phyloP scores from a whole-genome alignment of 1,284 basidiomycete species.

The Stygiomarasmius scandens region DNA sequence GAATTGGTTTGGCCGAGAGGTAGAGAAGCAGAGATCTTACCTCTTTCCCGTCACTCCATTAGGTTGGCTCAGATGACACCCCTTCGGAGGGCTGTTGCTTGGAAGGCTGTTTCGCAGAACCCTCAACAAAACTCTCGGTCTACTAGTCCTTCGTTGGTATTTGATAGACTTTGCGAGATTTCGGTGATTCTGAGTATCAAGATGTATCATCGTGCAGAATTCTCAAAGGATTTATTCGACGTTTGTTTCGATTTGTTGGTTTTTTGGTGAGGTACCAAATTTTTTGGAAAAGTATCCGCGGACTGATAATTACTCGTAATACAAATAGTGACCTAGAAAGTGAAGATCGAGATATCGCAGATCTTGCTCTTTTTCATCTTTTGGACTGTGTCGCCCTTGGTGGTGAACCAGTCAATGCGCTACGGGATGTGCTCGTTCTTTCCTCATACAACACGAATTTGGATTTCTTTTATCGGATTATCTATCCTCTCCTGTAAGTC shows the following conservation, averaged over 20 bases:
- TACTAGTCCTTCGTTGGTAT: background rate
- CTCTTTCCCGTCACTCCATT: conserved; percentile 6
- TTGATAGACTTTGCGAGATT: conserved; percentile 20
- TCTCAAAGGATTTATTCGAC: conserved; percentile 17
- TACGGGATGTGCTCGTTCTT: conserved; percentile 12
- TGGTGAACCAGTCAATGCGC: conserved; percentile 2
- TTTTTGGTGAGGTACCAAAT: conserved; percentile 9
- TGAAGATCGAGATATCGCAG: conserved; percentile 2
- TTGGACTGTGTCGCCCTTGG: conserved; percentile 17
- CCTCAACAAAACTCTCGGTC: no score
- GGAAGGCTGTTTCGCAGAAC: conserved; percentile 4
- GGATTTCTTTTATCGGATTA: conserved; percentile 19
- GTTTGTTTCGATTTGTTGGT: conserved; percentile 15
- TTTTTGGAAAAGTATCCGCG: background rate
- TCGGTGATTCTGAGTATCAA: conserved; percentile 16
- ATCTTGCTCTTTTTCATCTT: conserved; percentile 8
- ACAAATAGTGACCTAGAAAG: conserved; percentile 3
- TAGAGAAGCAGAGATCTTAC: conserved; percentile 1
- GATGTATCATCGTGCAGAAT: conserved; percentile 2
- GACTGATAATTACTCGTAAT: background rate
- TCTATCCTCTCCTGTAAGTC: conserved; percentile 17
- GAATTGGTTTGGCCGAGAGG: conserved; percentile 18
- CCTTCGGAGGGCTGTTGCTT: conserved; percentile 3
- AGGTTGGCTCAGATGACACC: conserved; percentile 8
- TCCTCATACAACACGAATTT: conserved; percentile 14